Base-by-base conservation (phyloP, 169 alveolate species). In the Plasmodium knowlesi region DNA sequence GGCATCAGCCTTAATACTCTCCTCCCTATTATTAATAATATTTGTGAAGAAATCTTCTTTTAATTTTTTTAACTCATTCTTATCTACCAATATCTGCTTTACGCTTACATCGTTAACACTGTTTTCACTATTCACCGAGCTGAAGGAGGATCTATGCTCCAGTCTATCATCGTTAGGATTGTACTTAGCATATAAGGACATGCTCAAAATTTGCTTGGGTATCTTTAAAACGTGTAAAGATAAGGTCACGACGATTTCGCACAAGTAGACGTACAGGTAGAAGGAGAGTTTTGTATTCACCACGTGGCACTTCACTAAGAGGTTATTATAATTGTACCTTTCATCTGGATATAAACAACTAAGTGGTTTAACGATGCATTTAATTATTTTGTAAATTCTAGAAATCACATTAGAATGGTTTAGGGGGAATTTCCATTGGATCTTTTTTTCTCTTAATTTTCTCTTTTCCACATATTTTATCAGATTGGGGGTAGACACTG, bases 341-440 rank as follows among this genome's bases (percentile, higher is more conserved):
- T 88, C 94, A 79, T 88, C 94, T 8, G 94, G 94, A 57, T 88
- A 88, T 78, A 88, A 50, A 22, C 54, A 57, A 53, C 94, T 88
- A n/a, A 80, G 34, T 61, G 90, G 83, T 79, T 88, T 88, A 78
- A 88, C 53, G 12, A 88, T 79, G n/a, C 61, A 53, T 78, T 88
- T 88, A 25, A 88, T 76, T 61, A 76, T 30, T 79, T 78, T 88
- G 82, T 88, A 88, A 54, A 73, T 78, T 79, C 94, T 57, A 14
- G 94, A 88, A 30, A 88, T 88, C 30, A 88, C 34, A 79, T 76
- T 88, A 10, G 82, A 57, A 88, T 88, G 70, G 50, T 57, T 80
- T 88, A 88, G 67, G 8, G 94, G 41, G 30, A 88, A 88, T 79
- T 88, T 88, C 88, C 89, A 88, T 25, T 57, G 3, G 0, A 79